Evolutionary conservation across 2,329 filamentous ascomycete species (phyloP), one percentile per base, ranked within the genome.

Genomic region (Pestalotiopsis sp.): DNA sequence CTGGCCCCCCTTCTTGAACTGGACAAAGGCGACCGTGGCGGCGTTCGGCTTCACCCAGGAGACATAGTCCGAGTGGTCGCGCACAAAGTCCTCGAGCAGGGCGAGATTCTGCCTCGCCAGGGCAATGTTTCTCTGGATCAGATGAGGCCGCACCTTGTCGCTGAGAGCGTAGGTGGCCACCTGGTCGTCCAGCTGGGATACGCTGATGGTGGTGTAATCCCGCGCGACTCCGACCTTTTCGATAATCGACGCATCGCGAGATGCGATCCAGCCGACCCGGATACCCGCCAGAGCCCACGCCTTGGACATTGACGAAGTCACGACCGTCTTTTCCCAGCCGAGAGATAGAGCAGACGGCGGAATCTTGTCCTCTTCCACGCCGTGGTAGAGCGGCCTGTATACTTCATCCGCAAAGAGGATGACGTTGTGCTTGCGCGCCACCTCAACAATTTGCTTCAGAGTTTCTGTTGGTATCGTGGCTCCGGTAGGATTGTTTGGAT

Each of bases 171-270:
- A 95, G 36, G 88, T 87, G 2, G 93, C 94, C 12, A 97, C 85
- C 64, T 88, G 87, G 77, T 97, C 93, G 77, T 97, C 93, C 6
- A 97, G 82, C 75, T 91, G 89, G n/a, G 92, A 93, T 0, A 97
- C 93, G 52, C 91, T 92, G 74, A 97, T 97, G 31, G 92, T 94
- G 3, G 93, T 97, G 82, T 96, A 97, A 78, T 96, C 91, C 56
- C 93, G 85, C 1, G 90, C 90, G 14, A 83, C 80, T 12, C 91
- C 89, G 70, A 92, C 85, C 14, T 85, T 82, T 64, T 90, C 86
- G 66, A 95, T 86, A 68, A 97, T 84, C 0, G 82, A 80, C 4
- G 77, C 76, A 77, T 89, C 88, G 31, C 88, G 88, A 14, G 90
- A 91, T 3, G 92, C 93, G 68, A 95, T 85, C 94, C 94, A 98